Conservation (phyloP, 2,329 filamentous ascomycete genomes). For the Fusarium denticulatum region DNA sequence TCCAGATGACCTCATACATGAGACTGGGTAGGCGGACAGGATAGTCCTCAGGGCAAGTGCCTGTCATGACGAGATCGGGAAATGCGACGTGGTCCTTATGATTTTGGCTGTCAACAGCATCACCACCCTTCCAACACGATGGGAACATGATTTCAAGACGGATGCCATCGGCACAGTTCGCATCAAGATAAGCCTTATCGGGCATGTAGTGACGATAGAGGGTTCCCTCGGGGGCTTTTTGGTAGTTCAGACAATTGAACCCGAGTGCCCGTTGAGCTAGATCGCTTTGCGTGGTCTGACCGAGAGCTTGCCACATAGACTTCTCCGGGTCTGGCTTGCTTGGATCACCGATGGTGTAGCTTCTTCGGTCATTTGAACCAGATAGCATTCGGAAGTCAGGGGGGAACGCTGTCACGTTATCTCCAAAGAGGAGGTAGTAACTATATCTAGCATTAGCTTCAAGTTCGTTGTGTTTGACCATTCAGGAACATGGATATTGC, state of each 20-base stretch:
- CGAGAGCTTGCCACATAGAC: slow-evolving; percentile 73
- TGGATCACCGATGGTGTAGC: slow-evolving; percentile 75
- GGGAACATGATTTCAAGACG: slow-evolving; percentile 89
- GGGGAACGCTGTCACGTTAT: slow-evolving; percentile 79
- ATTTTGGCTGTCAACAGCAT: slow-evolving; percentile 64
- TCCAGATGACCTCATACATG: slow-evolving; percentile 88
- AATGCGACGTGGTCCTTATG: slow-evolving; percentile 79
- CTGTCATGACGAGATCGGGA: slow-evolving; percentile 78
- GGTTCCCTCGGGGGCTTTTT: slow-evolving; percentile 71
- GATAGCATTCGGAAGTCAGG: slow-evolving; percentile 83
- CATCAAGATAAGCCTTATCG: slow-evolving; percentile 80
- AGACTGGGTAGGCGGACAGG: slow-evolving; percentile 76
- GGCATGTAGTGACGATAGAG: slow-evolving; percentile 86
- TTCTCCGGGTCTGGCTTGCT: slow-evolving; percentile 71
- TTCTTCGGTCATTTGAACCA: slow-evolving; percentile 73
- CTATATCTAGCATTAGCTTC: slow-evolving; percentile 53
- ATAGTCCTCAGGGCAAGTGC: slow-evolving; percentile 77
- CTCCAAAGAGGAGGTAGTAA: slow-evolving; percentile 82
- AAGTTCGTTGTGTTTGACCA: background rate
- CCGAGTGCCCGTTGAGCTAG: slow-evolving; percentile 85
- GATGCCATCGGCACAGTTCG: slow-evolving; percentile 82
- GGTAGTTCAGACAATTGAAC: slow-evolving; percentile 95
- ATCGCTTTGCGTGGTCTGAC: slow-evolving; percentile 72
- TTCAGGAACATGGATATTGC: background rate
- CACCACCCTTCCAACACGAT: slow-evolving; percentile 85